Conservation (phyloP, 2,329 filamentous ascomycete genomes). For the Cadophora gregata region DNA sequence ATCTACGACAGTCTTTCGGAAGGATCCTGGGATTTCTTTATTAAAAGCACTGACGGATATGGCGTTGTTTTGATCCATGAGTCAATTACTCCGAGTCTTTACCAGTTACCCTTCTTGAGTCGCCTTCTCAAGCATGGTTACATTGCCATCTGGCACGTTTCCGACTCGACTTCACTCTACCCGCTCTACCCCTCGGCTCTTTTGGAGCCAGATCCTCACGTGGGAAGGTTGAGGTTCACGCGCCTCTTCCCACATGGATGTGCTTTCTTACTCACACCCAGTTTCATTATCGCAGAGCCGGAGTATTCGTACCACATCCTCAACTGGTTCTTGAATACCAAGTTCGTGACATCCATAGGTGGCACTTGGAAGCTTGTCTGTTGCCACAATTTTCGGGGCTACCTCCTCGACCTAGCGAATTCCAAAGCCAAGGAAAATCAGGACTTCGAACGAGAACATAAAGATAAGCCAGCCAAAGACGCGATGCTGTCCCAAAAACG, state of each 20-base stretch:
- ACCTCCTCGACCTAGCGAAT: slow-evolving; percentile 41
- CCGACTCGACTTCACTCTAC: slow-evolving; percentile 31
- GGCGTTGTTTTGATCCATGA: slow-evolving; percentile 42
- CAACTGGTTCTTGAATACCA: slow-evolving; percentile 47
- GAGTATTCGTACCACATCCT: slow-evolving; percentile 48
- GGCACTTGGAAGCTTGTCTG: slow-evolving; percentile 34
- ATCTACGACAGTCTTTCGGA: slow-evolving; percentile 50
- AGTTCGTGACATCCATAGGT: slow-evolving; percentile 22
- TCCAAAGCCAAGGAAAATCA: slow-evolving; percentile 40
- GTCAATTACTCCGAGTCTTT: slow-evolving; percentile 31
- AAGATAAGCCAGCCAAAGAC: slow-evolving; percentile 37
- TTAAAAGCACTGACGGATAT: slow-evolving; percentile 34
- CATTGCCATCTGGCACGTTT: slow-evolving; percentile 38
- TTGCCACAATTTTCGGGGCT: slow-evolving; percentile 38
- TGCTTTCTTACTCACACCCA: slow-evolving; percentile 56
- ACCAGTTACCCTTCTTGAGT: slow-evolving; percentile 31
- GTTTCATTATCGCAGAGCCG: slow-evolving; percentile 56
- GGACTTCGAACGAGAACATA: slow-evolving; percentile 30
- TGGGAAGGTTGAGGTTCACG: slow-evolving; percentile 47
- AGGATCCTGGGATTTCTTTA: slow-evolving; percentile 57
- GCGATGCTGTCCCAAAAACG: slow-evolving; percentile 33
- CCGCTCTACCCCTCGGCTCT: slow-evolving; percentile 42
- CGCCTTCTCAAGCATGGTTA: slow-evolving; percentile 12
- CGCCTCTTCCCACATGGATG: slow-evolving; percentile 53
- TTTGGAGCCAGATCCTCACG: slow-evolving; percentile 29